phyloP scores from a whole-genome alignment of 2,329 filamentous ascomycete species.

The Pseudopithomyces chartarum region DNA sequence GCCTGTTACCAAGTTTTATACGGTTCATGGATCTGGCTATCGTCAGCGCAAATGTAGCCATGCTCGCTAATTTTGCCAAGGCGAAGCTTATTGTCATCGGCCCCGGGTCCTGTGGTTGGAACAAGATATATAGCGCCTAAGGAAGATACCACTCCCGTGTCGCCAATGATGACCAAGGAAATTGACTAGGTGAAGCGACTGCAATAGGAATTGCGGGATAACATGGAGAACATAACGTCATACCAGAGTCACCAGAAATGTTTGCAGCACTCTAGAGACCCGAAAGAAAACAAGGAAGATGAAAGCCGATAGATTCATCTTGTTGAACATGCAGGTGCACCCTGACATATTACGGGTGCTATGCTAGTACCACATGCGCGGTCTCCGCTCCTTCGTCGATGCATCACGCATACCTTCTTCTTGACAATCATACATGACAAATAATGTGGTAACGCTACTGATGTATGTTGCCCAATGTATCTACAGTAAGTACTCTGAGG shows the following conservation, averaged over 20 bases:
- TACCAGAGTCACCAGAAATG: background rate
- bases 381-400: too few species aligned
- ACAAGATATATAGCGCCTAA: background rate
- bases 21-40: background rate
- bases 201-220: background rate
- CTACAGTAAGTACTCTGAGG: too few species aligned
- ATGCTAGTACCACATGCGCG: too few species aligned
- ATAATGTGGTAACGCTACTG: too few species aligned
- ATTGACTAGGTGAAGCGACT: background rate
- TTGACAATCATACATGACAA: too few species aligned
- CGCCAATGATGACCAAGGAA: background rate
- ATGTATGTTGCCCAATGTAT: too few species aligned
- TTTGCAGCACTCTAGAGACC: background rate
- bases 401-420: too few species aligned
- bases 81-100: background rate
- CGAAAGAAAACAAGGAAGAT: background rate
- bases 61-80: background rate
- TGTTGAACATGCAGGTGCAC: too few species aligned
- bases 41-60: background rate
- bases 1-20: constrained; percentile 1
- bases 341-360: too few species aligned
- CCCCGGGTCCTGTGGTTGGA: background rate
- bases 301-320: too few species aligned
- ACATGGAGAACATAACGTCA: background rate
- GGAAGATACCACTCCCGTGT: background rate